Conservation (phyloP, 2,329 filamentous ascomycete genomes). For the Aureobasidium vineae region DNA sequence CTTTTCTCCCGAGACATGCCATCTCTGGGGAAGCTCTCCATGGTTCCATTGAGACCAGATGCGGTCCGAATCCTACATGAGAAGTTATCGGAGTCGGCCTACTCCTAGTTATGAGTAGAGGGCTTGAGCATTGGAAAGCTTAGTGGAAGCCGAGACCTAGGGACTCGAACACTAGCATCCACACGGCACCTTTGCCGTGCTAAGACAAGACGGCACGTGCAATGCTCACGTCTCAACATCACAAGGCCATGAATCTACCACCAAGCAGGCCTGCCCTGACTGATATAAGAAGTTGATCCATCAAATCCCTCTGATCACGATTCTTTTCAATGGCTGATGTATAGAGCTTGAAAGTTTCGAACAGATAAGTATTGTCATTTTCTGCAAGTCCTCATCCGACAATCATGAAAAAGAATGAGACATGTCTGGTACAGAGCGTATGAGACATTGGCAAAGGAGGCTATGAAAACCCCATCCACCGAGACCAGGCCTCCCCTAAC, state of each 20-base stretch:
- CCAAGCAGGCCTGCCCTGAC: background rate
- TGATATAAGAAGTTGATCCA: background rate
- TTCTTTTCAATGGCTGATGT: background rate
- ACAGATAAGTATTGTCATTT: background rate
- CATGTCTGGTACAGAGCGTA: background rate
- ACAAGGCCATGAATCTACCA: background rate
- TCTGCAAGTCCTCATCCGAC: background rate
- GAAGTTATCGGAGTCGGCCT: background rate
- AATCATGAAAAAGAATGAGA: background rate
- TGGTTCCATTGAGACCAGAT: background rate
- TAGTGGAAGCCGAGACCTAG: conserved; percentile 9
- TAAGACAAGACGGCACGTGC: conserved; percentile 11
- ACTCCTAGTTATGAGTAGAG: no score
- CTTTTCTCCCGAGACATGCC: conserved; percentile 5
- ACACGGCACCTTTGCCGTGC: conserved; percentile 17
- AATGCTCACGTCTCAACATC: conserved; percentile 24
- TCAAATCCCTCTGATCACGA: background rate
- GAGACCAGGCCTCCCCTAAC: background rate
- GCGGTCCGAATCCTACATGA: conserved; percentile 16
- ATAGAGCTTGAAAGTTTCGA: background rate
- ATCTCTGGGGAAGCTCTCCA: background rate
- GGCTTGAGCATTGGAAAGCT: background rate
- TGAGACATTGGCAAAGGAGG: background rate
- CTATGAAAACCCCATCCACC: background rate
- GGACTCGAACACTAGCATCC: conserved; percentile 11